Evolutionary conservation across 1,139 yeast species (phyloP), one percentile per base, ranked within the genome.

Genomic region (Taphrina communis): DNA sequence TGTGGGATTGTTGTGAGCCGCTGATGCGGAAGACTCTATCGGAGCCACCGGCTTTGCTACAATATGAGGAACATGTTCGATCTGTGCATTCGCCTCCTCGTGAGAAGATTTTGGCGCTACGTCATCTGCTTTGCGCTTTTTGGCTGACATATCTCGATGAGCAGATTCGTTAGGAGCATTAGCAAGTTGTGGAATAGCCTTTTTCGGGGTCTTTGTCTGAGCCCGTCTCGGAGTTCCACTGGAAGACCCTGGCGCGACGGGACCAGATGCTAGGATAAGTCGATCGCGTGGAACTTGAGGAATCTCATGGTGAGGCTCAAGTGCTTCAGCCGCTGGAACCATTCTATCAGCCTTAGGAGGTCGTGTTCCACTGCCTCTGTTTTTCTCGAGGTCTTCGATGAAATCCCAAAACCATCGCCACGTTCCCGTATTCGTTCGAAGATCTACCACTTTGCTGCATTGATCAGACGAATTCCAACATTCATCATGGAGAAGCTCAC

Each of bases 381-480:
- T 31, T 25, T 39, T 38, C 42, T 56, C 60, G n/a, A 56, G 60
- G 7, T 46, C 63, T 39, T 35, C 41, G 21, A 59, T 59, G 31
- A 31, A 59, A n/a, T 46, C 42, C 63, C 55, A 59, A 17, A 59
- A 59, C 42, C 44, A 42, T 3, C 42, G 39, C 63, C 63, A 59
- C n/a, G 63, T 59, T 8, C 44, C 46, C 12, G 66, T 61, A 36
- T 52, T 61, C 11, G 66, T 50, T 36, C 66, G 19, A 9, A 61
- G 36, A 61, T 61, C 66, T n/a, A 61, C 44, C 17, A 50, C 50
- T 17, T 51, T 39, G 17, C 48, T 50, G 19, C 19, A 8, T 11
- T 21, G 36, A 11, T 25, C 21, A 21, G 36, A 11, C 11, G 36
- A 25, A 11, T 7, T 8, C n/a, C 2, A 9, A 31, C 12, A 44